Percentiles rank a stretch among this genome's conserved stretches.
Conservation (phyloP, 495 filamentous ascomycete species). For the Usnea hakonensis region DNA sequence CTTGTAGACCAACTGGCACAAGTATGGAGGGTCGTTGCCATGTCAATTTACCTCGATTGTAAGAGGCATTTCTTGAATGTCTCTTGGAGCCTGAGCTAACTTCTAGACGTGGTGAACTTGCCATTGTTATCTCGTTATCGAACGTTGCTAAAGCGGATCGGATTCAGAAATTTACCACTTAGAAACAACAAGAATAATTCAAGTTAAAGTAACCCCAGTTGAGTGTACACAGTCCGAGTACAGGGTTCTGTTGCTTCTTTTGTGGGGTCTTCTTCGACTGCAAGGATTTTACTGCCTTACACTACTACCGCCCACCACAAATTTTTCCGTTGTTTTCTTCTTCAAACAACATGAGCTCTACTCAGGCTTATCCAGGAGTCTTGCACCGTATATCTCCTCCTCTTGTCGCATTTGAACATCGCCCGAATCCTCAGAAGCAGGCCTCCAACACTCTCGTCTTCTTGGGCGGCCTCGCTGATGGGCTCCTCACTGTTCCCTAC, state of each 20-base stretch:
- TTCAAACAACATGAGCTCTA: slow-evolving; percentile 1
- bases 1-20: neutral
- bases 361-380: slow-evolving; percentile 6
- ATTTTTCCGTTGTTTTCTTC: neutral
- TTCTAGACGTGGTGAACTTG: slow-evolving; percentile 5
- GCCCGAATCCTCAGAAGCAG: slow-evolving; percentile 11
- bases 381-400: slow-evolving; percentile 14
- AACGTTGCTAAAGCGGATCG: neutral
- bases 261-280: no score
- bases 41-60: slow-evolving; percentile 13
- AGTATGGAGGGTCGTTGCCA: neutral
- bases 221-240: no score
- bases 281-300: no score
- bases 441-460: slow-evolving; percentile 67
- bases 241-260: no score
- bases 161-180: no score
- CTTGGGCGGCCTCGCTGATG: slow-evolving; percentile 77
- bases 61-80: slow-evolving; percentile 19
- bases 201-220: no score
- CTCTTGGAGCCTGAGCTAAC: slow-evolving; percentile 9
- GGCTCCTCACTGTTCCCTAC: slow-evolving; percentile 61
- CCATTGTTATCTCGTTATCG: neutral
- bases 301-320: neutral
- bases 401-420: slow-evolving; percentile 23
- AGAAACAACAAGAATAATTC: no score